Base-by-base conservation (phyloP, 2,329 filamentous ascomycete species). In the Xylariaceae sp. region DNA sequence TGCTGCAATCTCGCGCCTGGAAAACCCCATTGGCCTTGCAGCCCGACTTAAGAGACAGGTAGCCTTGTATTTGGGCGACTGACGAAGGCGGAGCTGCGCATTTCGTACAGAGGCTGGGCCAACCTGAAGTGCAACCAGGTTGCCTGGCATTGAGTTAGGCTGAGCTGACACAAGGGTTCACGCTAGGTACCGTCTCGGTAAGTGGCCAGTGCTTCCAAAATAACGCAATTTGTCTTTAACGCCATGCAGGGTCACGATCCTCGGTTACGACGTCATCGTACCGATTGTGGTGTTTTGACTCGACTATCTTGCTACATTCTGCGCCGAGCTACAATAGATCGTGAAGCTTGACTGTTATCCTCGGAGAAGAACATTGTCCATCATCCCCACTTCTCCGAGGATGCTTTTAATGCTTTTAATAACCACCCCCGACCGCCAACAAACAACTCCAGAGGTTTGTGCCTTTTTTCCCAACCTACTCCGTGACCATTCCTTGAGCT, bases 371-470 rank as follows among this genome's bases (percentile, higher is more conserved):
- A 43, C 18, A 39, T 40, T 44, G 36, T 45, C 33, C 31, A 42
- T 43, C 36, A 28, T 54, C 48, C 56, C 47, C 51, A 47, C 54
- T 52, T 56, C 54, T 38, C 48, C 42, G 34, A 54, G 44, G 36
- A 55, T 47, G 47, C 47, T 34, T 45, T 42, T 50, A n/a, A 55
- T 47, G 47, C 47, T 34, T 48, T 18, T 18, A 38, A 19, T 42
- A 18, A 28, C 40, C 4, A 4, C 22, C 22, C 22, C 7, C 22
- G 22, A 28, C 22, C 12, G 28, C 43, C 47, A 28, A 55, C 45
- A 41, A 49, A 45, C 31, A 38, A 42, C 36, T 44, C 36, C 40
- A 47, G 50, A 54, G 31, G 42, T 28, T 42, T 48, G 41, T 38
- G 47, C n/a, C 48, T 41, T 48, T 40, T 12, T 28, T 4, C 4